phyloP scores from a whole-genome alignment of 176 grass and related monocot species.

The Avena insularis region DNA sequence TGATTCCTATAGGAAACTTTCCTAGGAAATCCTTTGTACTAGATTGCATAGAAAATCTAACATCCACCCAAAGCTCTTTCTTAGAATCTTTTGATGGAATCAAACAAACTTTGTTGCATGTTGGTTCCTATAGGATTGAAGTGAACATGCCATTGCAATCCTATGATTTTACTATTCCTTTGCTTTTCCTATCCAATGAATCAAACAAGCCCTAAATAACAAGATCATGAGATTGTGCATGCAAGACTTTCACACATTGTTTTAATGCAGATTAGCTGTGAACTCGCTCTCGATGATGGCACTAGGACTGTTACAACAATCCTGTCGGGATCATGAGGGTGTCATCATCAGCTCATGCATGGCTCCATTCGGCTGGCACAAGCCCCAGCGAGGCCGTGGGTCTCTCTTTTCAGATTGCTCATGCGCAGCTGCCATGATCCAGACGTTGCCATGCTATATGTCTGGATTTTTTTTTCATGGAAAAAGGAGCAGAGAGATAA shows the following conservation, averaged over 20 bases:
- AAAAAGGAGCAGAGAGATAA: background rate
- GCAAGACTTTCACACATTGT: background rate
- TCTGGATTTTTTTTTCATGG: background rate
- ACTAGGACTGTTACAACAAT: background rate
- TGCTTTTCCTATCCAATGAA: too few relatives aligned
- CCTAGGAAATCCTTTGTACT: too few relatives aligned
- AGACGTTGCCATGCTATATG: background rate
- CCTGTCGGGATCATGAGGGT: constrained; percentile 20
- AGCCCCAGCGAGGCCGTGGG: constrained; percentile 21
- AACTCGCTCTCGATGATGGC: constrained; percentile 24
- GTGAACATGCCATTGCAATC: too few relatives aligned
- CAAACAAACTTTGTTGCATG: too few relatives aligned
- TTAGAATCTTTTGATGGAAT: too few relatives aligned
- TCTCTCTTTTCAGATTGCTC: constrained; percentile 3
- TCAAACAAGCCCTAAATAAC: too few relatives aligned
- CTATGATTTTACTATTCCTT: too few relatives aligned
- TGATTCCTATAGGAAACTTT: too few relatives aligned
- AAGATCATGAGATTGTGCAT: background rate
- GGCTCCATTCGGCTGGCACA: constrained; percentile 41
- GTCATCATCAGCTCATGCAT: constrained; percentile 2
- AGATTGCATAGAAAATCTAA: too few relatives aligned
- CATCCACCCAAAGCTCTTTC: too few relatives aligned
- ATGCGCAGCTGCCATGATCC: constrained; percentile 20
- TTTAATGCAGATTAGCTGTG: constrained; percentile 15
- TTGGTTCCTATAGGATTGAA: too few relatives aligned